Evolutionary conservation across 1,284 basidiomycete species (phyloP).

Genomic region (Rhodotorula sp.): DNA sequence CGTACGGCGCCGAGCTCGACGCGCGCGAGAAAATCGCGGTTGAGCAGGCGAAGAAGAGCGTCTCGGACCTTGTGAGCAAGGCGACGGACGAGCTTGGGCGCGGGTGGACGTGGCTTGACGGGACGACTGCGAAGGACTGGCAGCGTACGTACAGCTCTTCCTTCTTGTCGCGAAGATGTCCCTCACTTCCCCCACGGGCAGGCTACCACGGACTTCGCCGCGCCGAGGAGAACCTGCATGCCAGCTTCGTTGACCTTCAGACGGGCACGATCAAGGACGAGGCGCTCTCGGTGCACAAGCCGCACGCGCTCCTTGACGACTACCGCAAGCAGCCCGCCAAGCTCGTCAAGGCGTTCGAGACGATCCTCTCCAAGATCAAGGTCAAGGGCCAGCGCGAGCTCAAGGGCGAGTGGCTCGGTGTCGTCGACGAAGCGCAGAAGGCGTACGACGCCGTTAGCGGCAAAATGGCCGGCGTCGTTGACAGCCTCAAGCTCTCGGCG

Average conservation of each 20-base stretch:
- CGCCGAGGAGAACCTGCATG: constrained; percentile 40
- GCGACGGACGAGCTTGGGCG: constrained; percentile 43
- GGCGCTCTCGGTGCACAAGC: constrained; percentile 30
- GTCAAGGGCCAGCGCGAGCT: constrained; percentile 37
- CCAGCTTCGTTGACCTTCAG: constrained; percentile 28
- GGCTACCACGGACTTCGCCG: constrained; percentile 43
- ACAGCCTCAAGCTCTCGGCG: constrained; percentile 31
- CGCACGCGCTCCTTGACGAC: constrained; percentile 26
- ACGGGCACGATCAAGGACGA: constrained; percentile 37
- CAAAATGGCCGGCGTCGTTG: constrained; percentile 26
- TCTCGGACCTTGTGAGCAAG: constrained; percentile 38
- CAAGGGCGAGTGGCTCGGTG: constrained; percentile 44
- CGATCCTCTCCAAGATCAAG: constrained; percentile 35
- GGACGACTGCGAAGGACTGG: constrained; percentile 44
- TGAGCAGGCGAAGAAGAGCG: constrained; percentile 35
- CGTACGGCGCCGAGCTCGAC: constrained; percentile 24
- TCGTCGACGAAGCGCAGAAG: constrained; percentile 40
- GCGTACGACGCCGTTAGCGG: constrained; percentile 36
- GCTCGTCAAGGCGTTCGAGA: constrained; percentile 28
- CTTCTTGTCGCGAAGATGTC: not conserved
- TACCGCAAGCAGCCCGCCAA: constrained; percentile 26
- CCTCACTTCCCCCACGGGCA: not conserved
- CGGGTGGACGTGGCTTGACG: constrained; percentile 45
- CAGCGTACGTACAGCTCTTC: constrained; percentile 12
- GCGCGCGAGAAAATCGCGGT: constrained; percentile 36